A percentile compares a stretch with the other conserved stretches of the same genome.
Conservation (phyloP, 345 rosid genomes). For the Camelina sativa region DNA sequence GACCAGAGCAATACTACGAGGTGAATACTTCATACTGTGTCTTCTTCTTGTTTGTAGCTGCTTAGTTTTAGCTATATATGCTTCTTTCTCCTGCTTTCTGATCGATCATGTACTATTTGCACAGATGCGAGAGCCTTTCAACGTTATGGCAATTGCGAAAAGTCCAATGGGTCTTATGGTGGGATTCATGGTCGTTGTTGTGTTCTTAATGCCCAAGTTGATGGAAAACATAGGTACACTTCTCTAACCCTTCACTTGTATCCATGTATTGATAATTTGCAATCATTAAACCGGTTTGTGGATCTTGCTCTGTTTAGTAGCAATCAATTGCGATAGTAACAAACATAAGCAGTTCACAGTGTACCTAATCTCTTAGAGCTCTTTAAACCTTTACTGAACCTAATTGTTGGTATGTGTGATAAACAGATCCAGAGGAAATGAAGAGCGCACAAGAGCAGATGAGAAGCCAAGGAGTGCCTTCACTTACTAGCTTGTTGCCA, state of each 20-base stretch:
- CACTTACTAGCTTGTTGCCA: constrained; percentile 78
- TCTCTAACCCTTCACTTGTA: constrained; percentile 20
- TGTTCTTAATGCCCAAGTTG: constrained; percentile 95
- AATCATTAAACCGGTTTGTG: background rate
- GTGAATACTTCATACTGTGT: constrained; percentile 44
- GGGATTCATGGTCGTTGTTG: constrained; percentile 91
- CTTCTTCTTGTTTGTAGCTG: constrained; percentile 18
- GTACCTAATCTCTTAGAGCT: constrained; percentile 12
- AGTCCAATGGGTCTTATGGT: constrained; percentile 99
- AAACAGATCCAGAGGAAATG: constrained; percentile 95
- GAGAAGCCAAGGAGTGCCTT: constrained; percentile 96
- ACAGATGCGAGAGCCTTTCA: constrained; percentile 97
- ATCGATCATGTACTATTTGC: constrained; percentile 35
- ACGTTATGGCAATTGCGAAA: constrained; percentile 75
- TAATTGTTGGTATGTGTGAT: constrained; percentile 30
- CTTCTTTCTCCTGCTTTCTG: constrained; percentile 32
- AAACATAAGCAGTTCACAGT: constrained; percentile 2
- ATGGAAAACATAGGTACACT: constrained; percentile 89
- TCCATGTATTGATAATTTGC: constrained; percentile 15
- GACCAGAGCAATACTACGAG: constrained; percentile 89
- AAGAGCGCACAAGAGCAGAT: constrained; percentile 88
- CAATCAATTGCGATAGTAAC: background rate
- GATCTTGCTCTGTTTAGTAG: constrained; percentile 14
- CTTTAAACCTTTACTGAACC: background rate
- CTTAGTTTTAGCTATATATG: constrained; percentile 28